Conservation (phyloP, 225 moss, liverwort and hornwort species). For the Neckera pumila region DNA sequence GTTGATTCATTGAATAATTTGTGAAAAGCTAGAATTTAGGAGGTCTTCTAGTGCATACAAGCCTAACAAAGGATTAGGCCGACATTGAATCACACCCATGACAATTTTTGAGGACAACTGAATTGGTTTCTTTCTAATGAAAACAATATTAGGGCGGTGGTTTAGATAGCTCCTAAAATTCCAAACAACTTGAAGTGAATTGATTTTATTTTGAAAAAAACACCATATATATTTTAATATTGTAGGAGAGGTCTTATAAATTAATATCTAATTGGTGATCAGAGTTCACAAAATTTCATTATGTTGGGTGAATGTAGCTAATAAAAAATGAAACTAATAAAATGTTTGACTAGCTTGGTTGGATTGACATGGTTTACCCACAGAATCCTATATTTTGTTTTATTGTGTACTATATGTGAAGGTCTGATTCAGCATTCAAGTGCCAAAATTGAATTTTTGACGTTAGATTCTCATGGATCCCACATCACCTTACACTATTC, state of each 20-base stretch:
- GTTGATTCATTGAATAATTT: background rate
- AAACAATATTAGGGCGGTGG: background rate
- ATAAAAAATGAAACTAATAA: background rate
- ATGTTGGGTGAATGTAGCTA: background rate
- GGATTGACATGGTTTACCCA: background rate
- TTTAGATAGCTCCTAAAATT: background rate
- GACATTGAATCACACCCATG: too few relatives aligned
- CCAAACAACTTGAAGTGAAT: too few relatives aligned
- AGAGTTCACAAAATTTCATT: background rate
- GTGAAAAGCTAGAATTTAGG: too few relatives aligned
- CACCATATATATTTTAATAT: background rate
- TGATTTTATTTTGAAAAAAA: too few relatives aligned
- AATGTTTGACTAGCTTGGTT: too few relatives aligned
- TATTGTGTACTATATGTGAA: too few relatives aligned
- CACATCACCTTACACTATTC: too few relatives aligned
- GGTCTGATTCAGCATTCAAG: too few relatives aligned
- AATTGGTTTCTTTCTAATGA: background rate
- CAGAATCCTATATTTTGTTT: too few relatives aligned
- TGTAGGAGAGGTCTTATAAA: background rate
- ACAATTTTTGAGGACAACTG: background rate
- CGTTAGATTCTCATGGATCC: too few relatives aligned
- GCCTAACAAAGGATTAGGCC: background rate
- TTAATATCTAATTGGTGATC: background rate
- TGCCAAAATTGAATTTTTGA: too few relatives aligned
- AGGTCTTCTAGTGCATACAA: background rate